A percentile compares a stretch with the other conserved stretches of the same genome.
Conservation (phyloP, 768 basidiomycete genomes). For the Hygrophorus russula region DNA sequence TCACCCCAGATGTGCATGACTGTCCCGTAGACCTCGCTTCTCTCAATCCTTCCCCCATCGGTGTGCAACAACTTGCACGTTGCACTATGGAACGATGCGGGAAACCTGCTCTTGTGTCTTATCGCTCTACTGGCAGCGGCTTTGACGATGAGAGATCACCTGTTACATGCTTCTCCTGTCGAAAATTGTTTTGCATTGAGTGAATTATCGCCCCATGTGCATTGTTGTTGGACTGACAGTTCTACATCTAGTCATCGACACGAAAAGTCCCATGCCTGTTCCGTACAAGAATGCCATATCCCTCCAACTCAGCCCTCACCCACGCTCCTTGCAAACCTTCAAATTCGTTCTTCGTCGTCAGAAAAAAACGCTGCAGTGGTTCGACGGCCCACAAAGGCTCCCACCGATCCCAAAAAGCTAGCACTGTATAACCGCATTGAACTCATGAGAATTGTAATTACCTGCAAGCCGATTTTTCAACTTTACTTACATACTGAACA, state of each 20-base stretch:
- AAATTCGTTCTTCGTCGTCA: slow-evolving; percentile 19
- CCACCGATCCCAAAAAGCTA: slow-evolving; percentile 41
- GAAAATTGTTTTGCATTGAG: slow-evolving; percentile 52
- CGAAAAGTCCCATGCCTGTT: slow-evolving; percentile 48
- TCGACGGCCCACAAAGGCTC: slow-evolving; percentile 20
- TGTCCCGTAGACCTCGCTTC: slow-evolving; percentile 25
- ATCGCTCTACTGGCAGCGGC: slow-evolving; percentile 16
- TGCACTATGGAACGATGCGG: slow-evolving; percentile 43
- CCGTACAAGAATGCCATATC: slow-evolving; percentile 12
- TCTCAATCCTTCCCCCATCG: slow-evolving; percentile 4
- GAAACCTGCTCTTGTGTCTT: slow-evolving; percentile 43
- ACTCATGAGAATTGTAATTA: slow-evolving; percentile 46
- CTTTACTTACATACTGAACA: too few species aligned
- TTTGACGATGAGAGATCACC: slow-evolving; percentile 12
- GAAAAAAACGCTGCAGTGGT: slow-evolving; percentile 12
- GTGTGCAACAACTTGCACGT: slow-evolving; percentile 25
- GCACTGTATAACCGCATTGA: slow-evolving; percentile 47
- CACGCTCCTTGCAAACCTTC: slow-evolving; percentile 42
- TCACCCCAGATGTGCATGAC: slow-evolving; percentile 44
- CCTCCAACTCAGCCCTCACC: slow-evolving; percentile 37
- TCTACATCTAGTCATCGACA: slow-evolving; percentile 48
- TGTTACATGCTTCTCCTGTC: slow-evolving; percentile 31
- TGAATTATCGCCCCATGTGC: slow-evolving; percentile 19
- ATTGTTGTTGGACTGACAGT: slow-evolving; percentile 5
- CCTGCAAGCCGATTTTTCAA: too few species aligned